Percentiles rank a stretch among this genome's conserved stretches.
These are phyloP conservation scores for Cryptococcus amylolentus DNA, from an alignment of 1,284 basidiomycete genomes.

Conservation along the genomic window DNA sequence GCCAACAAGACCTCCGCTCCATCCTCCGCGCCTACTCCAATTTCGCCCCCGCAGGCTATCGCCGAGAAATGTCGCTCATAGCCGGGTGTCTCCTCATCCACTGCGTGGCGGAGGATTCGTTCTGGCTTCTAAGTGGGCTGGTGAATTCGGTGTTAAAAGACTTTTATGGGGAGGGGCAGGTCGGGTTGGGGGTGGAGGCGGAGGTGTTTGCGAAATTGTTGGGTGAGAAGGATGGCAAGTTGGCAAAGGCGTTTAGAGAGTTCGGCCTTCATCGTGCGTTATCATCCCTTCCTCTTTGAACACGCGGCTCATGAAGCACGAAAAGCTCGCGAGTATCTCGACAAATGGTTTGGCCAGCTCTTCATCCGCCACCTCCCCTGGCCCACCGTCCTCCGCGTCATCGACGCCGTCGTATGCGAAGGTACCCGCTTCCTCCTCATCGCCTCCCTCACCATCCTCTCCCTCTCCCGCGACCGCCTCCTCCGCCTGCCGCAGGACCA, in stretches of 20 bases:
- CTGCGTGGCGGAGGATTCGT: slow-evolving; percentile 84
- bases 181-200: slow-evolving; percentile 75
- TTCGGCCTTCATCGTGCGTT: slow-evolving; percentile 52
- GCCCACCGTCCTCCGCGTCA: slow-evolving; percentile 70
- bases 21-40: slow-evolving; percentile 42
- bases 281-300: background rate
- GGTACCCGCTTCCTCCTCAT: slow-evolving; percentile 77
- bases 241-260: slow-evolving; percentile 60
- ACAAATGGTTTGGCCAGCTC: slow-evolving; percentile 50
- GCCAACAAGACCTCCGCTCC: slow-evolving; percentile 41
- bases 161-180: slow-evolving; percentile 69
- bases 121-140: slow-evolving; percentile 72
- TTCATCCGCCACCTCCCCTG: slow-evolving; percentile 75
- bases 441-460: slow-evolving; percentile 68
- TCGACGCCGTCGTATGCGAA: slow-evolving; percentile 85
- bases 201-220: slow-evolving; percentile 71
- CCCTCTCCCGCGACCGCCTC: slow-evolving; percentile 38
- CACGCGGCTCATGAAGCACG: background rate
- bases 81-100: slow-evolving; percentile 75
- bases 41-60: slow-evolving; percentile 65
- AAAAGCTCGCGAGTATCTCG: slow-evolving; percentile 37
- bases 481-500: slow-evolving; percentile 24
- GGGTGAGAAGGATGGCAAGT: slow-evolving; percentile 61
- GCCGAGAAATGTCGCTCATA: slow-evolving; percentile 62
- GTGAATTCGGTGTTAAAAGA: slow-evolving; percentile 66